Base-by-base conservation (phyloP, 441 rosid genomes). In the Manihot esculenta region DNA sequence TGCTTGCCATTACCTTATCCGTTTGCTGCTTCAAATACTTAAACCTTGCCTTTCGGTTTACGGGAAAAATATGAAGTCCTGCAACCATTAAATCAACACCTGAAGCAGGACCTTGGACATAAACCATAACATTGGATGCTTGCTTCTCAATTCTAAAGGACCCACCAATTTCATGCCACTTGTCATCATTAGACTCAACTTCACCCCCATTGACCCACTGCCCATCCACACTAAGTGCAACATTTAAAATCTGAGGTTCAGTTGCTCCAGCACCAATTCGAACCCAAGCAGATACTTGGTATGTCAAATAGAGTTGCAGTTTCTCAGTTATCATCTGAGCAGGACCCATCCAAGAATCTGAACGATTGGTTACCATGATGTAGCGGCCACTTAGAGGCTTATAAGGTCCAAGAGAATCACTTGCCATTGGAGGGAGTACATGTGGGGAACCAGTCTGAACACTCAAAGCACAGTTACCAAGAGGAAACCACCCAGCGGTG, bases 201-300 rank as follows among this genome's bases (percentile, higher is more conserved):
- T 94, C 91, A 63, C 97, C 99, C 44, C 97, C 97, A 72, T 94
- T 90, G 67, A 90, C 86, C 97, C 95, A 94, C 68, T 89, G 91
- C 76, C 68, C 83, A 76, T 92, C 97, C 45, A 90, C 89, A 55
- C 92, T 74, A 55, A 94, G 84, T 47, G 99, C 91, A 65, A 90
- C 83, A 62, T 89, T 94, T 77, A 94, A 87, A 73, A 76, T 86
- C 53, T 94, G 97, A 81, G 88, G 86, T 74, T 83, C 83, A n/a
- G 67, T 78, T 68, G 87, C 76, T 33, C 87, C 85, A 7, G 86
- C 73, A 67, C 89, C 83, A 67, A 90, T 80, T 81, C 85, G 87
- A 55, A 94, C 95, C 99, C 99, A 94, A 9, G 97, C 97, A 27
- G 99, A 88, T 17, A 94, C 86, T 83, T 94, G 97, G 81, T 92